Conservation (phyloP, 2,329 filamentous ascomycete species). For the Huntiella abstrusa region DNA sequence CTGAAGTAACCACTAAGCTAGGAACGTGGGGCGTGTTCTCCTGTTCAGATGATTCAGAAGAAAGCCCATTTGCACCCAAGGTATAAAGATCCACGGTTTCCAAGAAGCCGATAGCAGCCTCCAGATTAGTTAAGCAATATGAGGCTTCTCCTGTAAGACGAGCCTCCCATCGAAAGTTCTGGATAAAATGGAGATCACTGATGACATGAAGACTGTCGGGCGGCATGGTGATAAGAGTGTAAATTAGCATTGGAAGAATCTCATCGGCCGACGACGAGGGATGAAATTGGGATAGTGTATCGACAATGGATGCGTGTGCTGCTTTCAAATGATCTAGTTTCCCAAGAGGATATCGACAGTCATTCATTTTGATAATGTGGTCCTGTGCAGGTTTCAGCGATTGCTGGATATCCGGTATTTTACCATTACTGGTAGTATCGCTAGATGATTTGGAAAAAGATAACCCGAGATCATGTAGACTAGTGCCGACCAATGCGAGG, state of each 20-base stretch:
- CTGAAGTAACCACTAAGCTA: conserved; percentile 18
- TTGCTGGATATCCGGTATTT: conserved; percentile 42
- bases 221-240: conserved; percentile 78
- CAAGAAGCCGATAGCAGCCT: conserved; percentile 84
- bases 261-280: conserved; percentile 85
- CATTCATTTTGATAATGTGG: conserved; percentile 64
- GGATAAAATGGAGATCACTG: conserved; percentile 89
- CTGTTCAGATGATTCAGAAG: conserved; percentile 30
- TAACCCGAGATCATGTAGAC: conserved; percentile 65
- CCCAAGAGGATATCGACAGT: conserved; percentile 71
- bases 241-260: conserved; percentile 91
- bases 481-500: conserved; percentile 77
- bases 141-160: conserved; percentile 88
- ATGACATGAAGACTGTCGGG: conserved; percentile 74
- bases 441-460: conserved; percentile 42
- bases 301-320: conserved; percentile 86
- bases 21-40: conserved; percentile 33
- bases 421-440: conserved; percentile 15
- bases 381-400: conserved; percentile 49
- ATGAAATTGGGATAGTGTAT: conserved; percentile 51
- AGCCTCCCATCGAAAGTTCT: conserved; percentile 67
- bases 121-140: conserved; percentile 89
- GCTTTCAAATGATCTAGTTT: conserved; percentile 79
- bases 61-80: conserved; percentile 48
- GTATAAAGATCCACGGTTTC: conserved; percentile 90